Evolutionary conservation across 768 basidiomycete genomes (phyloP), one percentile per base, ranked within the genome.

Genomic region (Boletellus emodensis): DNA sequence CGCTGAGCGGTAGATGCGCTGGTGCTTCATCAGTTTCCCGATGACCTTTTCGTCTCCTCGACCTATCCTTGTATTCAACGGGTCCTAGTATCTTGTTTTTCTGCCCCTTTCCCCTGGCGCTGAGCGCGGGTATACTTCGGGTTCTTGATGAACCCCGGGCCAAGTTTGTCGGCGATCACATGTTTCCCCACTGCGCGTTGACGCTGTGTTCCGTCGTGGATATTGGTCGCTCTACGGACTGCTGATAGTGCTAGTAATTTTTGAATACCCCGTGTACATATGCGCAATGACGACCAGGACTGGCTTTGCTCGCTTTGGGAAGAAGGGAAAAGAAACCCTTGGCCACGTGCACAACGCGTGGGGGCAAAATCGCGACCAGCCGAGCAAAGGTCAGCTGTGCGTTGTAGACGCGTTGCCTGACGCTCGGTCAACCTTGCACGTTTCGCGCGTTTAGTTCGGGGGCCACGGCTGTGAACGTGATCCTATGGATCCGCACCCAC

Each of bases 1-100:
- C 44, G 52, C 38, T 58, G 38, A 60, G 48, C 33, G 32, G 20
- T 20, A 20, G 20, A 20, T 20, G 20, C 20, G 20, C 20, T 20
- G 20, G 20, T 20, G 20, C 20, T 20, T 20, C 20, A 20, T 20
- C 20, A 20, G 20, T 35, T 47, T 41, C 20, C 2, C 34, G 9
- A 42, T 32, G 3, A 26, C 13, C 34, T 38, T 38, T 42, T 41
- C 22, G 13, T 26, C 55, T 26, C 46, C 34, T 53, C 3, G 28
- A 28, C 11, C 38, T 13, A 26, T 33, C 22, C 40, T 44, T 41
- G 14, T 49, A 34, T 54, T 37, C 40, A 24, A 39, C 17, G 33
- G 18, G 35, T 51, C n/a, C 30, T 24, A 18, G 17, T 32, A 14
- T 12, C 10, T 17, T n/a, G 30, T 32, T 20, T 20, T 20, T 20